Conservation (phyloP, 768 basidiomycete species). For the Suillus placidus region DNA sequence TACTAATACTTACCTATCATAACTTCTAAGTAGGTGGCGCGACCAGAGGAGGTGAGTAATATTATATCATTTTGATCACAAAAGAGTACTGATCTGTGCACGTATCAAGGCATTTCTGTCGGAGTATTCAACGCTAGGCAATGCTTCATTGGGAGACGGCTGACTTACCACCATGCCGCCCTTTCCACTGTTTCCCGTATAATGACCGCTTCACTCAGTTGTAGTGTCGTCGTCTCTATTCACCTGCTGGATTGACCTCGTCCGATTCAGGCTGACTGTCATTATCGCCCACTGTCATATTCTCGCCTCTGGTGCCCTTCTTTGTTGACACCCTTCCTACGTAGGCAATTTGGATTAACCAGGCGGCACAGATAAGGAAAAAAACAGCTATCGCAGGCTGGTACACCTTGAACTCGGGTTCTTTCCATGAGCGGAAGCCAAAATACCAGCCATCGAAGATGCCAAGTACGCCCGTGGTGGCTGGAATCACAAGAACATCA, state of each 20-base stretch:
- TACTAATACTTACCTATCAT: not conserved
- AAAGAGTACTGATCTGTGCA: not conserved
- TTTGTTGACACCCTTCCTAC: not conserved
- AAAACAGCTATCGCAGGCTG: accelerated
- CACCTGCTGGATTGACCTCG: not conserved
- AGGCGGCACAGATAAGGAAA: accelerated
- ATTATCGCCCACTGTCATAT: not conserved
- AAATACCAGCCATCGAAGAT: not conserved
- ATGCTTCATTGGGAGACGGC: not conserved
- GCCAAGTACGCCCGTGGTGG: not conserved
- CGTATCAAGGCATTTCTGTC: not conserved
- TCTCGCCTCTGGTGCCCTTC: not conserved
- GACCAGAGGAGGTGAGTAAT: not conserved
- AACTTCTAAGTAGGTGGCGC: not conserved
- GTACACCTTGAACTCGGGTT: constrained; percentile 24
- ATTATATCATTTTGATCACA: not conserved
- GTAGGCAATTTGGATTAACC: not conserved
- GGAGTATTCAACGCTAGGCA: not conserved
- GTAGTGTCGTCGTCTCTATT: too few species aligned
- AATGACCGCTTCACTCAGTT: not conserved
- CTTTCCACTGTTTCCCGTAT: not conserved
- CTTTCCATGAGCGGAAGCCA: not conserved
- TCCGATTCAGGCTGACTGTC: not conserved
- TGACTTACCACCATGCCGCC: not conserved
- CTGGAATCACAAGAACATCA: not conserved